Conservation (phyloP, 2,329 filamentous ascomycete genomes). For the Fusarium sp. region DNA sequence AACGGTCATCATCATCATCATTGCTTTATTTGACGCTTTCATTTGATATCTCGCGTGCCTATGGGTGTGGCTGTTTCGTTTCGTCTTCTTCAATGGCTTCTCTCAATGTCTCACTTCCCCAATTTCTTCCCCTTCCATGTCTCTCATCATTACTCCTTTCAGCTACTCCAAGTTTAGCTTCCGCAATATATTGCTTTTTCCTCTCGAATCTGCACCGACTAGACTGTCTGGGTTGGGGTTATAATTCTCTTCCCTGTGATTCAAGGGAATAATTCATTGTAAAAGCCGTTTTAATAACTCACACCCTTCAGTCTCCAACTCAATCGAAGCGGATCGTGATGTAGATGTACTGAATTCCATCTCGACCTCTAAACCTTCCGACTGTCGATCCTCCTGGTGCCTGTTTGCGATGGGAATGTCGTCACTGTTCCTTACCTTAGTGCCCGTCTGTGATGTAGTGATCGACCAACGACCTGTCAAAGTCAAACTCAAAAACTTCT, state of each 20-base stretch:
- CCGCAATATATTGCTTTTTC: constrained; percentile 25
- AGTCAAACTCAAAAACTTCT: constrained; percentile 5
- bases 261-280: not conserved
- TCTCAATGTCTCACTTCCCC: constrained; percentile 37
- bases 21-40: not conserved
- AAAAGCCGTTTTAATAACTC: not conserved
- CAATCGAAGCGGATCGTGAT: constrained; percentile 13
- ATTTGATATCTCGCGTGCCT: constrained; percentile 9
- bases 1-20: not conserved
- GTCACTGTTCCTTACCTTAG: constrained; percentile 26
- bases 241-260: constrained; percentile 1
- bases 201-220: not conserved
- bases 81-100: constrained; percentile 24
- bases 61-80: constrained; percentile 7
- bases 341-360: constrained; percentile 20
- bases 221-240: constrained; percentile 13
- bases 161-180: constrained; percentile 19
- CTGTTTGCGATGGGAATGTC: constrained; percentile 20
- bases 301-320: constrained; percentile 4
- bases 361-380: constrained; percentile 14
- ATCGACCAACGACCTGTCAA: constrained; percentile 20
- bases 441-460: constrained; percentile 11
- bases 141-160: constrained; percentile 28
- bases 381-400: constrained; percentile 21
- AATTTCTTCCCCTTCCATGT: constrained; percentile 19